Conservation (phyloP, 2,329 filamentous ascomycete genomes). For the Apiospora phragmitis region DNA sequence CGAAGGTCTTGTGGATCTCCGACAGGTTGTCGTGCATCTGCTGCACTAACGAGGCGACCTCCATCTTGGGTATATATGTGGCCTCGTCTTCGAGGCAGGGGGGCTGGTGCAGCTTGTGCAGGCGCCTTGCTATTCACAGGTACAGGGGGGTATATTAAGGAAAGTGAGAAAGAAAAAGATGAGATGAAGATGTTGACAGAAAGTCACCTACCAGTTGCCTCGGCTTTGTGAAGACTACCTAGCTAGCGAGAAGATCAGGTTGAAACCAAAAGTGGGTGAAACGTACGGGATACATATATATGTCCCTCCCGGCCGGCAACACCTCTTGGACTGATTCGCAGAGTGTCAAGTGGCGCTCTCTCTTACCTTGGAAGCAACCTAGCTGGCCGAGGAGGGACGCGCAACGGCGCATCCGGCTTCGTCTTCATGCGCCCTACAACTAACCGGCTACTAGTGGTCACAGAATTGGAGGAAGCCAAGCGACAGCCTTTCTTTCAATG, state of each 20-base stretch:
- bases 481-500: constrained; percentile 1
- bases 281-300: neutral
- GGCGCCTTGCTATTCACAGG: neutral
- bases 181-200: neutral
- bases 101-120: neutral
- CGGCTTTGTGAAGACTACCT: neutral
- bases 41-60: constrained; percentile 40
- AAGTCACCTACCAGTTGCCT: neutral
- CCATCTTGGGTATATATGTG: constrained; percentile 21
- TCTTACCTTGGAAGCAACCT: neutral
- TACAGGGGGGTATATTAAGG: neutral
- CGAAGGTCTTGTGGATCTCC: constrained; percentile 38
- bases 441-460: neutral
- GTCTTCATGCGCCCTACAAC: neutral
- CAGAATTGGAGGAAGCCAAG: neutral
- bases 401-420: neutral
- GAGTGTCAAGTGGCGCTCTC: neutral
- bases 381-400: neutral
- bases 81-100: neutral
- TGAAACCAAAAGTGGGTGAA: constrained; percentile 9
- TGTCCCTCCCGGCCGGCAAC: neutral
- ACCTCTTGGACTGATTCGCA: neutral
- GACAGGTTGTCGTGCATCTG: constrained; percentile 45
- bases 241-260: constrained; percentile 1
- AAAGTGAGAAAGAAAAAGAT: neutral